Conservation (phyloP, 2,329 filamentous ascomycete genomes). For the Penicillium polonicum region DNA sequence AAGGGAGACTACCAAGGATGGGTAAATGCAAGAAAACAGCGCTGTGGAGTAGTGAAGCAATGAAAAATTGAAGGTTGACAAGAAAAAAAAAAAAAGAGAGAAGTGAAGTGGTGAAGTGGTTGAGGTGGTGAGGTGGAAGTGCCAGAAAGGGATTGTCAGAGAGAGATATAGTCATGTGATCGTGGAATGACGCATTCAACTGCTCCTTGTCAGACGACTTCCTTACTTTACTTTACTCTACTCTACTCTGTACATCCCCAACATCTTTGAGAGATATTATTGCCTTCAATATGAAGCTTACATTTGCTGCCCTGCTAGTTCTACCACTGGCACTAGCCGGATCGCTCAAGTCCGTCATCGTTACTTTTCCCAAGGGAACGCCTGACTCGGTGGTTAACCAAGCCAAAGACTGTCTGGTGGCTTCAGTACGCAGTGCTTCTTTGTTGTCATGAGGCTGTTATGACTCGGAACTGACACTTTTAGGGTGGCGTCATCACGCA, state of each 20-base stretch:
- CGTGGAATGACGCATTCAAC: constrained; percentile 14
- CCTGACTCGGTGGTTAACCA: constrained; percentile 66
- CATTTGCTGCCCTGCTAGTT: constrained; percentile 55
- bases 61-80: background rate
- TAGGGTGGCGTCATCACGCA: constrained; percentile 75
- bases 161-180: constrained; percentile 10
- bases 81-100: background rate
- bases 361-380: constrained; percentile 71
- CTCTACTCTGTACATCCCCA: background rate
- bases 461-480: constrained; percentile 15
- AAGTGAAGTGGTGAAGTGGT: background rate
- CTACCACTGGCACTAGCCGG: constrained; percentile 61
- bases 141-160: constrained; percentile 15
- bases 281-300: constrained; percentile 60
- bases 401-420: constrained; percentile 68
- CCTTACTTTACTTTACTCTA: background rate
- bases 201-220: background rate
- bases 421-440: constrained; percentile 52
- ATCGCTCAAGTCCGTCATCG: constrained; percentile 68
- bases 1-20: background rate
- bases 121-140: background rate
- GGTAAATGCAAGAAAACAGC: constrained; percentile 5
- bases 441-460: background rate
- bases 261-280: background rate
- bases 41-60: background rate